Conservation (phyloP, 441 rosid genomes). For the Mallotus japonicus region DNA sequence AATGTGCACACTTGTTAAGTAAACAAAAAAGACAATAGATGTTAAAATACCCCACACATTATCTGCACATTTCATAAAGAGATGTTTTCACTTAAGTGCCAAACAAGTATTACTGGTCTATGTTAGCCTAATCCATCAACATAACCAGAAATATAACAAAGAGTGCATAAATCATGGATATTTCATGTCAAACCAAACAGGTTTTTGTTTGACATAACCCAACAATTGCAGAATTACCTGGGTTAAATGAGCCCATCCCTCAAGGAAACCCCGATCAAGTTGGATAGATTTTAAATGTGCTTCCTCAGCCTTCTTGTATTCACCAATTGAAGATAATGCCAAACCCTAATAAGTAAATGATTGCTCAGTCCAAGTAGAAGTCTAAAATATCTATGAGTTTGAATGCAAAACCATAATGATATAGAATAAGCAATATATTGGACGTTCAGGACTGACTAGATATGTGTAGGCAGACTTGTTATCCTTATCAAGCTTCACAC, state of each 20-base stretch:
- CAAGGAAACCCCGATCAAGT: constrained; percentile 73
- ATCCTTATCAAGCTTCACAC: constrained; percentile 79
- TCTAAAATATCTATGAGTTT: constrained; percentile 8
- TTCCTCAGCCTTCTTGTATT: constrained; percentile 79
- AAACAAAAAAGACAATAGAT: not conserved
- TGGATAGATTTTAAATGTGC: constrained; percentile 84
- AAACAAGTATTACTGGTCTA: not conserved
- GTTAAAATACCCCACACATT: not conserved
- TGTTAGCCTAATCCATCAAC: not conserved
- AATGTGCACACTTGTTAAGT: not conserved
- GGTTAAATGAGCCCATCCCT: constrained; percentile 92
- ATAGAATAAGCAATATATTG: constrained; percentile 20
- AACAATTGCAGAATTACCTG: constrained; percentile 52
- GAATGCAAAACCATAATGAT: not conserved
- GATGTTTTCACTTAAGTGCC: not conserved
- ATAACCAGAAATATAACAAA: not conserved
- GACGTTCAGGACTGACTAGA: constrained; percentile 53
- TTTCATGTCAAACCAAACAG: not conserved
- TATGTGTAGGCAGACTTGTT: constrained; percentile 94
- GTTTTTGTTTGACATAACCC: constrained; percentile 9
- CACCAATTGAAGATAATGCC: constrained; percentile 80
- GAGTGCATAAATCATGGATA: not conserved
- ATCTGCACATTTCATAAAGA: not conserved
- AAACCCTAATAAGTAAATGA: constrained; percentile 56
- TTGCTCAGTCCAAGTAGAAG: constrained; percentile 25